Evolutionary conservation across 2,329 filamentous ascomycete species (phyloP).

Genomic region (Phaeosphaeriaceae sp.): DNA sequence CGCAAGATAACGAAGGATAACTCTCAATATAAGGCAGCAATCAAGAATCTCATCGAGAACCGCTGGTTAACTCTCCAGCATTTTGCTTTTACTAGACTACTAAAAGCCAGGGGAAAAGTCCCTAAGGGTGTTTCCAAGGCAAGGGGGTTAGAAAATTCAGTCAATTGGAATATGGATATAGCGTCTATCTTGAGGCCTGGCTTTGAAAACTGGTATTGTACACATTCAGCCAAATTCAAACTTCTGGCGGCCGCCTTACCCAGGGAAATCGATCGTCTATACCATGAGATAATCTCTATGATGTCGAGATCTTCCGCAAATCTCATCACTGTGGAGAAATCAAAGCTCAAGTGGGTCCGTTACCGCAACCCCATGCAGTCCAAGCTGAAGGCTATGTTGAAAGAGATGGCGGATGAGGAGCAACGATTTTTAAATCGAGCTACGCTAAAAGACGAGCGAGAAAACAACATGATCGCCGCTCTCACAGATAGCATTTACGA

Average conservation of each 20-base stretch:
- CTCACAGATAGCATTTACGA: constrained; percentile 21
- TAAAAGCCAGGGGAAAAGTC: constrained; percentile 21
- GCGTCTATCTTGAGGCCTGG: constrained; percentile 13
- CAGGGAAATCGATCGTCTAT: constrained; percentile 2
- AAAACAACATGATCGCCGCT: constrained; percentile 19
- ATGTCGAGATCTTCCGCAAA: constrained; percentile 19
- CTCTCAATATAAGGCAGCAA: constrained; percentile 3
- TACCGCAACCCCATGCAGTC: constrained; percentile 3
- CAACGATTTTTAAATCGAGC: constrained; percentile 3
- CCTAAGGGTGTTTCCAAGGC: constrained; percentile 20
- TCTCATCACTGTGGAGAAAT: constrained; percentile 21
- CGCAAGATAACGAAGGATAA: constrained; percentile 3
- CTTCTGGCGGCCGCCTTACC: constrained; percentile 5
- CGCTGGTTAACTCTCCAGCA: constrained; percentile 12
- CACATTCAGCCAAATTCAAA: constrained; percentile 5
- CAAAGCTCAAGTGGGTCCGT: constrained; percentile 18
- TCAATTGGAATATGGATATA: constrained; percentile 28
- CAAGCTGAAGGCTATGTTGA: constrained; percentile 13
- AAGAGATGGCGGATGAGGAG: constrained; percentile 4
- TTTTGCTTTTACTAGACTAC: constrained; percentile 18
- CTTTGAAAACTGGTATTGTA: constrained; percentile 16
- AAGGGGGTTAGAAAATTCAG: constrained; percentile 19
- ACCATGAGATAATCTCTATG: neutral
- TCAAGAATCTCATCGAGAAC: constrained; percentile 3
- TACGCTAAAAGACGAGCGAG: constrained; percentile 14